These are phyloP conservation scores for Euphrasia arctica DNA, from an alignment of 305 asterid species.

Conservation along the genomic window DNA sequence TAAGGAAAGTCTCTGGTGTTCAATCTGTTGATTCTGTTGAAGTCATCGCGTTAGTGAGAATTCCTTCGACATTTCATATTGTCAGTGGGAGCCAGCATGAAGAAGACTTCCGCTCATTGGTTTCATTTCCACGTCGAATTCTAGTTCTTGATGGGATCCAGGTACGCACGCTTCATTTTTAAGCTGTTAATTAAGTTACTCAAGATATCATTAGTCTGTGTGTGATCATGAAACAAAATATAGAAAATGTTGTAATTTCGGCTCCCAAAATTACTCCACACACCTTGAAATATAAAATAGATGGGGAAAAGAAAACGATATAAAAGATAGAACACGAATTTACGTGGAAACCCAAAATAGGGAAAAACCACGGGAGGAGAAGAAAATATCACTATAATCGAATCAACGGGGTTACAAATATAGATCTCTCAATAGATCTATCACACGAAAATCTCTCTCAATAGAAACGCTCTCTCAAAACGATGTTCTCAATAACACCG, in stretches of 20 bases:
- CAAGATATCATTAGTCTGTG: neutral
- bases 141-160: slow-evolving; percentile 93
- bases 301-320: too few species aligned
- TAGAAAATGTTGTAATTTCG: neutral
- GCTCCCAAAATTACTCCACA: too few species aligned
- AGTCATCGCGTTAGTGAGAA: slow-evolving; percentile 66
- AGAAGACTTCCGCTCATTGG: slow-evolving; percentile 44
- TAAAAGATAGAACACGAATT: too few species aligned
- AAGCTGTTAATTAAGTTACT: neutral
- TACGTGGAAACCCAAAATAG: too few species aligned
- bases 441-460: too few species aligned
- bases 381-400: too few species aligned
- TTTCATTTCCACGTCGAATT: slow-evolving; percentile 58
- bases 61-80: slow-evolving; percentile 63
- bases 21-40: slow-evolving; percentile 75
- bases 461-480: too few species aligned
- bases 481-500: too few species aligned
- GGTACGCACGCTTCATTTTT: slow-evolving; percentile 43
- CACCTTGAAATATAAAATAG: too few species aligned
- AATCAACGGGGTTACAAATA: too few species aligned
- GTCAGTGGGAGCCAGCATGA: slow-evolving; percentile 31
- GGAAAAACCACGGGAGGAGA: too few species aligned
- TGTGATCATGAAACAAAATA: neutral
- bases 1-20: slow-evolving; percentile 77
- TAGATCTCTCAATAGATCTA: too few species aligned